phyloP scores from a whole-genome alignment of 345 rosid species.

The Streptanthus diversifolius region DNA sequence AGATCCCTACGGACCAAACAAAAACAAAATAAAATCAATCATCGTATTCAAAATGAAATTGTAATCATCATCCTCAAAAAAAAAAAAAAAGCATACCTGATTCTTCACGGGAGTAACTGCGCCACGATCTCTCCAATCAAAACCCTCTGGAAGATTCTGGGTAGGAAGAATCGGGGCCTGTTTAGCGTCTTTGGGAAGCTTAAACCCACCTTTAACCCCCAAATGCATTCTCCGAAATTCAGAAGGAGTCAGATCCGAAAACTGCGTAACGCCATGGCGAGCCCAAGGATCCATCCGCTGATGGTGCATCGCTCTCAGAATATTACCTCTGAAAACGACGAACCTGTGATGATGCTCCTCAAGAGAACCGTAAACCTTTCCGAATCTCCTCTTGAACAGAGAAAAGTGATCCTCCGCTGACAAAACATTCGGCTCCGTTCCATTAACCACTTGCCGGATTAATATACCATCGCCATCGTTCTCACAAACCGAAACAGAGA shows the following conservation, averaged over 20 bases:
- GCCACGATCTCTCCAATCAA: slow-evolving; percentile 87
- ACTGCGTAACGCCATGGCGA: slow-evolving; percentile 76
- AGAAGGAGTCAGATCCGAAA: slow-evolving; percentile 70
- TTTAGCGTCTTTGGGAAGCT: slow-evolving; percentile 62
- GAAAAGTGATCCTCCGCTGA: slow-evolving; percentile 57
- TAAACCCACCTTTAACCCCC: slow-evolving; percentile 47
- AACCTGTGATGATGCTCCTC: slow-evolving; percentile 70
- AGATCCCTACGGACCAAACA: slow-evolving; percentile 46
- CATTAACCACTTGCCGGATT: slow-evolving; percentile 65
- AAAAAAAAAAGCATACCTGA: slow-evolving; percentile 62
- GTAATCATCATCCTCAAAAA: background rate
- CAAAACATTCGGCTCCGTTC: slow-evolving; percentile 33
- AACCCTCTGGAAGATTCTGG: slow-evolving; percentile 55
- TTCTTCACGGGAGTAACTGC: slow-evolving; percentile 70
- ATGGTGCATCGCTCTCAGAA: slow-evolving; percentile 56
- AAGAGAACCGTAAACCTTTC: slow-evolving; percentile 50
- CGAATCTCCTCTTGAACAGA: slow-evolving; percentile 61
- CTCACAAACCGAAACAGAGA: slow-evolving; percentile 24
- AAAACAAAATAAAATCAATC: background rate
- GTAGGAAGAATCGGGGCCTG: slow-evolving; percentile 79
- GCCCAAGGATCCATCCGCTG: slow-evolving; percentile 79
- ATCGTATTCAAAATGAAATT: background rate
- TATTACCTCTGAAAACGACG: slow-evolving; percentile 48
- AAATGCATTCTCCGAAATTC: slow-evolving; percentile 53
- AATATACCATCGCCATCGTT: slow-evolving; percentile 40